A percentile compares a stretch with the other conserved stretches of the same genome.
Conservation (phyloP, 2,329 filamentous ascomycete genomes). For the Paramyrothecium roridum region DNA sequence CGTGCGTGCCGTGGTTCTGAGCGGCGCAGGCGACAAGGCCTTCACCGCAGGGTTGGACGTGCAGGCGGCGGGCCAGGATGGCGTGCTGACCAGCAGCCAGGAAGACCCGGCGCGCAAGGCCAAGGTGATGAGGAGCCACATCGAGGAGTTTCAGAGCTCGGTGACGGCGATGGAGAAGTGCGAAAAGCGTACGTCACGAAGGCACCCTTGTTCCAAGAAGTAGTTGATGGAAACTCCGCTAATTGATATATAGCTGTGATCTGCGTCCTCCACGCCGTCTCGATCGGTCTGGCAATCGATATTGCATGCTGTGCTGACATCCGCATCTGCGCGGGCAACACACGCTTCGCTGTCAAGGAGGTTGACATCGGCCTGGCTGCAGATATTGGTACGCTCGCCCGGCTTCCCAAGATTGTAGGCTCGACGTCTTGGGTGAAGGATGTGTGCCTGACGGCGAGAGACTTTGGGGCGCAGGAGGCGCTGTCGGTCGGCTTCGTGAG, state of each 20-base stretch:
- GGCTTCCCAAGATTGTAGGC: conserved; percentile 71
- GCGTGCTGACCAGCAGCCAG: conserved; percentile 33
- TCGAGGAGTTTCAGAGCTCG: conserved; percentile 77
- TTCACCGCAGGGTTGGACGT: conserved; percentile 89
- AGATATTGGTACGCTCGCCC: conserved; percentile 72
- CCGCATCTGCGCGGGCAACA: conserved; percentile 58
- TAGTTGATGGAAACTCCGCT: not conserved
- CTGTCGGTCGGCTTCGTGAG: conserved; percentile 68
- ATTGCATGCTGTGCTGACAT: conserved; percentile 68
- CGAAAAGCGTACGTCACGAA: conserved; percentile 69
- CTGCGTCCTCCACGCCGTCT: conserved; percentile 73
- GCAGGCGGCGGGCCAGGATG: conserved; percentile 58
- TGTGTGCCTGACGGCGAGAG: conserved; percentile 66
- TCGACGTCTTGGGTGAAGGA: conserved; percentile 77
- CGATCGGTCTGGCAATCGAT: conserved; percentile 76
- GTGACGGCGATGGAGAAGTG: conserved; percentile 77
- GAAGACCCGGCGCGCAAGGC: conserved; percentile 65
- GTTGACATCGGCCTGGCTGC: conserved; percentile 80
- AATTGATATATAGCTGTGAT: conserved; percentile 63
- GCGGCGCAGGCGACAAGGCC: conserved; percentile 75
- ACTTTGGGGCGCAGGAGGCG: conserved; percentile 69
- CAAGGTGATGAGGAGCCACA: conserved; percentile 59
- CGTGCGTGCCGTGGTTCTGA: conserved; percentile 75
- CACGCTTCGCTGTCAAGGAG: conserved; percentile 71
- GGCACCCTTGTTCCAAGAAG: no score